Percentiles rank a stretch among this genome's conserved stretches.
Evolutionary conservation across 2,329 filamentous ascomycete genomes (phyloP).

Genomic region (Ophiostoma montium): DNA sequence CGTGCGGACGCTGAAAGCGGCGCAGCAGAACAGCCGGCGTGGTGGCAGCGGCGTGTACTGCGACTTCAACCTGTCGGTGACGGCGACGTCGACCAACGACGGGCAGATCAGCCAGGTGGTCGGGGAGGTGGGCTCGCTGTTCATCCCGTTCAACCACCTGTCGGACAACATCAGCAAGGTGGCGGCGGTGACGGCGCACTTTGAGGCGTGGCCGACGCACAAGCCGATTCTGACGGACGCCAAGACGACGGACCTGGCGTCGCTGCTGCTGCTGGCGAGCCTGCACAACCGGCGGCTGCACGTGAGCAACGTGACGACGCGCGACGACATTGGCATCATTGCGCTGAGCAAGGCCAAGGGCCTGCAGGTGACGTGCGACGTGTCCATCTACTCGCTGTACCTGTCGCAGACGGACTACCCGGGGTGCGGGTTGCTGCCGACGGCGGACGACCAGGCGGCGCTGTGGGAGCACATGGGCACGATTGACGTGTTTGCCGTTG

Average conservation of each 20-base stretch:
- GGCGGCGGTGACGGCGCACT: constrained; percentile 64
- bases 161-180: constrained; percentile 77
- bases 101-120: constrained; percentile 61
- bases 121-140: constrained; percentile 62
- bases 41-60: constrained; percentile 48
- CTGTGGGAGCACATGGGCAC: constrained; percentile 59
- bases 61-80: constrained; percentile 69
- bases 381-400: constrained; percentile 68
- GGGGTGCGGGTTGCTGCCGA: constrained; percentile 51
- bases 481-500: constrained; percentile 69
- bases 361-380: constrained; percentile 69
- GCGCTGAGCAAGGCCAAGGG: constrained; percentile 68
- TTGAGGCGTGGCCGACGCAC: constrained; percentile 60
- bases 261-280: constrained; percentile 57
- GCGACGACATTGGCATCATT: constrained; percentile 66
- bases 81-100: constrained; percentile 58
- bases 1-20: constrained; percentile 53
- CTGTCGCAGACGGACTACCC: constrained; percentile 58
- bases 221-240: constrained; percentile 75
- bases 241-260: constrained; percentile 63
- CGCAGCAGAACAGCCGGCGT: constrained; percentile 55
- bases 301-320: constrained; percentile 67
- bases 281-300: constrained; percentile 67
- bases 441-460: constrained; percentile 52
- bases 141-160: constrained; percentile 71